A percentile compares a stretch with the other conserved stretches of the same genome.
phyloP scores from a whole-genome alignment of 805 yeast genomes.

The Cyberlindnera mississippiensis region DNA sequence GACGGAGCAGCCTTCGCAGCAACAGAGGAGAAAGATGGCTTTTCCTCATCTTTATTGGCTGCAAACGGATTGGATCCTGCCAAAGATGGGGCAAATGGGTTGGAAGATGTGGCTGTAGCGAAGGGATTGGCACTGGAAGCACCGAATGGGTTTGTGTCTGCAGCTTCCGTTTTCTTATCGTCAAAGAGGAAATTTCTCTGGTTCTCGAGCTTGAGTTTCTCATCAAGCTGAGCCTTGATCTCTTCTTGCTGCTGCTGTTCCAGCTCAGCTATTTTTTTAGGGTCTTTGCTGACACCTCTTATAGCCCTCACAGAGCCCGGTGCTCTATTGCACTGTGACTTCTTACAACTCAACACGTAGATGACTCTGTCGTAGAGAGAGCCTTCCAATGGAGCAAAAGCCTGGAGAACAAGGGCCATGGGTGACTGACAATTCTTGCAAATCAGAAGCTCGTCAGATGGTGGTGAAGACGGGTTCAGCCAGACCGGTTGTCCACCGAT shows the following conservation, averaged over 20 bases:
- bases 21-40: constrained; percentile 30
- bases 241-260: constrained; percentile 38
- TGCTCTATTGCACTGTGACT: constrained; percentile 59
- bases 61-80: not conserved
- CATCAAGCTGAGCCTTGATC: constrained; percentile 39
- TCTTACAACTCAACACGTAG: constrained; percentile 73
- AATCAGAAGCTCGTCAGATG: constrained; percentile 45
- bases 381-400: constrained; percentile 72
- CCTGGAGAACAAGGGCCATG: constrained; percentile 72
- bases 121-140: constrained; percentile 19
- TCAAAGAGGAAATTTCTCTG: constrained; percentile 37
- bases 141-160: constrained; percentile 41
- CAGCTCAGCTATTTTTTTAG: constrained; percentile 39
- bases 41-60: constrained; percentile 2
- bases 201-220: constrained; percentile 38
- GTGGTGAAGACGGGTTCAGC: constrained; percentile 58
- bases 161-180: constrained; percentile 29
- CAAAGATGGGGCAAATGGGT: constrained; percentile 4
- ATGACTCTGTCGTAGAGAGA: constrained; percentile 74
- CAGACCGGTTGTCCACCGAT: constrained; percentile 79
- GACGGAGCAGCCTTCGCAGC: constrained; percentile 28
- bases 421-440: constrained; percentile 65
- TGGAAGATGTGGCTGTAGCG: constrained; percentile 1
- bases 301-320: constrained; percentile 72
- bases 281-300: constrained; percentile 69